These are phyloP conservation scores for Aspergillus cavernicola DNA, from an alignment of 495 filamentous ascomycete genomes.

Conservation along the genomic window DNA sequence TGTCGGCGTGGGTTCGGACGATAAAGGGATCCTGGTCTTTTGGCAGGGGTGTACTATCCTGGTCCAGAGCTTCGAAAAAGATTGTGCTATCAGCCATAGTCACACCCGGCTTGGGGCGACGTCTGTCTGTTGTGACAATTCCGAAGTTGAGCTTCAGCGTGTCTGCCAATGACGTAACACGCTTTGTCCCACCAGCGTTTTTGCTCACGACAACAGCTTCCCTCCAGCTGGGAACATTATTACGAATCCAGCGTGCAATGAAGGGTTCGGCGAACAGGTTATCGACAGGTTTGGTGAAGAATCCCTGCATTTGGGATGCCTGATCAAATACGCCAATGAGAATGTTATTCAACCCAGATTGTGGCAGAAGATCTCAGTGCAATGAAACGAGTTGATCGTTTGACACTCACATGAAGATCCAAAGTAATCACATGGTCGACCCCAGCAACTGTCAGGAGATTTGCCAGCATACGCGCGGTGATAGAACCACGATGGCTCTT, in stretches of 20 bases:
- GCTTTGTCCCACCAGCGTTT: constrained; percentile 94
- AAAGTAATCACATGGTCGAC: constrained; percentile 97
- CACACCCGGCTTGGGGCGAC: constrained; percentile 50
- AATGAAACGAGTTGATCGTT: constrained; percentile 7
- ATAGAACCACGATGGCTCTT: constrained; percentile 96
- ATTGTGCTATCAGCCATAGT: constrained; percentile 66
- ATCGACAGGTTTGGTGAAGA: constrained; percentile 97
- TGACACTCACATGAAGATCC: constrained; percentile 71
- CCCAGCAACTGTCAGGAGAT: constrained; percentile 86
- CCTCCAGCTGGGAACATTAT: constrained; percentile 81
- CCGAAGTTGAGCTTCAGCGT: constrained; percentile 96
- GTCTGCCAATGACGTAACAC: constrained; percentile 95
- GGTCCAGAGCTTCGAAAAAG: constrained; percentile 46
- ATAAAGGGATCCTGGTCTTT: constrained; percentile 33
- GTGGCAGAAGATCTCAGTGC: constrained; percentile 3
- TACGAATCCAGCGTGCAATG: constrained; percentile 91
- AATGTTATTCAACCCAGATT: constrained; percentile 3
- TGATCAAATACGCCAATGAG: constrained; percentile 19
- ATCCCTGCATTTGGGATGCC: constrained; percentile 97
- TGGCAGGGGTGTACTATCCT: constrained; percentile 16
- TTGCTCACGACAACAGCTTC: constrained; percentile 96
- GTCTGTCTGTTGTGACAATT: constrained; percentile 90
- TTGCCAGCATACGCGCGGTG: constrained; percentile 94
- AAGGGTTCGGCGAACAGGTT: constrained; percentile 95
- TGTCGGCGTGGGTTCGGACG: constrained; percentile 25